Evolutionary conservation across 352 stramenopile species (phyloP), one percentile per base, ranked within the genome.

Genomic region (Phytophthora sp.): DNA sequence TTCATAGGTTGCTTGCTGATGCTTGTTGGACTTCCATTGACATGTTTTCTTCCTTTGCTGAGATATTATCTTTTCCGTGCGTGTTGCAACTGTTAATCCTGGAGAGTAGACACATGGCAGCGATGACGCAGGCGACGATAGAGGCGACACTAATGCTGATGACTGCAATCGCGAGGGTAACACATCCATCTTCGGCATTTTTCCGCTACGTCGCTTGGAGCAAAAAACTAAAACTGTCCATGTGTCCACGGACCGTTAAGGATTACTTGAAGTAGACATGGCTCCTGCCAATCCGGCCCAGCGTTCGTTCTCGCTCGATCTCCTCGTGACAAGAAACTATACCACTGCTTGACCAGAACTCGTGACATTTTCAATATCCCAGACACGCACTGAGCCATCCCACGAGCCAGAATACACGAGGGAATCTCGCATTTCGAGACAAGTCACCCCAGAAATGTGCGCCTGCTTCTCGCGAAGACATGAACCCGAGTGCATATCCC

Each of bases 401-500:
- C 84, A 94, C 4, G 84, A 89, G 13, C 75, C 74, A 31, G 86
- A 92, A 65, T 86, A 87, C 42, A 94, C 79, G 27, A 82, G 61
- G 26, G 82, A 76, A 66, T 92, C 82, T 2, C 72, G 77, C 36
- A 93, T 74, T 57, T 71, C 74, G 27, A 91, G 74, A 57, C 73
- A 75, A 61, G 84, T 89, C 11, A 95, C 75, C 9, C 87, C 80
- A 30, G 85, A 88, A 45, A 73, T 47, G 57, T 95, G 85, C 6
- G 69, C 80, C 12, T 63, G 46, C 36, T 78, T 76, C 18, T 93
- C 77, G 6, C 84, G 77, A 24, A 87, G 63, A 44, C 85, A 92
- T 23, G 77, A 71, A 16, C 87, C 87, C 7, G 87, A 92, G 63
- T 92, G 84, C 70, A 94, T 86, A 67, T 94, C 82, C 87, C 83